These are phyloP conservation scores for Hypoxylon perforatum DNA, from an alignment of 495 filamentous ascomycete genomes.

Conservation along the genomic window DNA sequence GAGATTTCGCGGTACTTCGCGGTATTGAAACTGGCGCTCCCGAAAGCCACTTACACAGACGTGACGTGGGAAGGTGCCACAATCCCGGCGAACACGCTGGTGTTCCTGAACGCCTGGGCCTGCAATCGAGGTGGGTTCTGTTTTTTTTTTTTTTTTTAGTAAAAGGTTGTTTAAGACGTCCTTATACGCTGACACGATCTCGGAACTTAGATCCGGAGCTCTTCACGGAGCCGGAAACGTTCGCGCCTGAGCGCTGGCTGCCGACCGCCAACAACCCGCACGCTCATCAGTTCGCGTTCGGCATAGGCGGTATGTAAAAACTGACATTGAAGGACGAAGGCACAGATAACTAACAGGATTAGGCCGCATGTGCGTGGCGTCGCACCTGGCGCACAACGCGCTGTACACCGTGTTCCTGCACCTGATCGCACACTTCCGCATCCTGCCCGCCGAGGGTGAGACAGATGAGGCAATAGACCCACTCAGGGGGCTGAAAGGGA, in stretches of 20 bases:
- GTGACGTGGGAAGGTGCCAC: constrained; percentile 68
- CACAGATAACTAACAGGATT: too few species aligned
- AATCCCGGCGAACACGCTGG: constrained; percentile 72
- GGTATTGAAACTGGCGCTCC: constrained; percentile 78
- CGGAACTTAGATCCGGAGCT: constrained; percentile 63
- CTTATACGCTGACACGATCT: not conserved
- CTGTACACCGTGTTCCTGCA: constrained; percentile 75
- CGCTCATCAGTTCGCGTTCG: constrained; percentile 75
- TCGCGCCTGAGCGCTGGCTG: constrained; percentile 75
- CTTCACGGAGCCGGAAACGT: constrained; percentile 68
- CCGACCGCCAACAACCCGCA: constrained; percentile 60
- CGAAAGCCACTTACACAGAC: constrained; percentile 71
- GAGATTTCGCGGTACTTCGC: constrained; percentile 78
- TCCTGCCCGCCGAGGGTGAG: constrained; percentile 30
- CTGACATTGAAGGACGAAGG: too few species aligned
- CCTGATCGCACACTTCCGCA: constrained; percentile 71
- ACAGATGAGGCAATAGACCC: constrained; percentile 23
- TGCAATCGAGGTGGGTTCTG: constrained; percentile 15
- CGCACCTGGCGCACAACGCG: constrained; percentile 73
- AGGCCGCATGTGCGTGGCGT: constrained; percentile 80
- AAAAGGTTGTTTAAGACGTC: not conserved
- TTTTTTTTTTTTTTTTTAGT: too few species aligned
- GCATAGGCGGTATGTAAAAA: too few species aligned
- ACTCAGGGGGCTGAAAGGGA: constrained; percentile 21
- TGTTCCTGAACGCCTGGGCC: constrained; percentile 64